Base-by-base conservation (phyloP, 495 filamentous ascomycete species). In the Eremomyces bilateralis region DNA sequence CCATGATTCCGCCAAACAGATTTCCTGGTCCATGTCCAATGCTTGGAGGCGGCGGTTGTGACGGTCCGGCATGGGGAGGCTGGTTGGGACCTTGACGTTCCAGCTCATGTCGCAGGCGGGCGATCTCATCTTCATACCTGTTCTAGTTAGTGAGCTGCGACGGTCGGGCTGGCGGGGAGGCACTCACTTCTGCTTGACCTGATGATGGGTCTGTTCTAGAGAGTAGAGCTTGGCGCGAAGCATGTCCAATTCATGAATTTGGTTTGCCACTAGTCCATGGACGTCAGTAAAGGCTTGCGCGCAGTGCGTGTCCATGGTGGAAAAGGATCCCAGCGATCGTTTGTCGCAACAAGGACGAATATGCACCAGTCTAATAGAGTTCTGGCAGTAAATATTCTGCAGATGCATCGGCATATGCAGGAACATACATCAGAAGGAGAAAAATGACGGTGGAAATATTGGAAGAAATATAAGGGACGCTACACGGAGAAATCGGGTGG, bases 1-100 rank as follows among this genome's bases (percentile, higher is more conserved):
- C 67, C 79, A 97, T 94, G 44, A 97, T 93, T 17, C 80, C 81
- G 42, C 82, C 77, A 49, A 97, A 95, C 25, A 94, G 63, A 51
- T 90, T 84, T 53, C 72, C 82, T 18, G 78, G 76, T 25, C 88
- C 83, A 51, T 88, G 77, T n/a, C 83, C 82, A 52, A 97, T 75
- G 19, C 76, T 64, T 29, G 81, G 81, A 21, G 81, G 80, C 20
- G 77, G 79, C 31, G 76, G 76, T 39, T 85, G 82, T 2, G 77
- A 64, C 31, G 76, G 72, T n/a, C 71, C 77, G 27, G 65, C 67
- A 45, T 74, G 76, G 12, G 64, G 57, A 51, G 59, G 71, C 60
- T 51, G 69, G 56, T 58, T 71, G 43, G 77, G 78, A 36, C 83
- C 82, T 43, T 82, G 77, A 41, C 69, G 69, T 42, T 94, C 84